Base-by-base conservation (phyloP, 306 rosid species). In the Dalbergia cochinchinensis region DNA sequence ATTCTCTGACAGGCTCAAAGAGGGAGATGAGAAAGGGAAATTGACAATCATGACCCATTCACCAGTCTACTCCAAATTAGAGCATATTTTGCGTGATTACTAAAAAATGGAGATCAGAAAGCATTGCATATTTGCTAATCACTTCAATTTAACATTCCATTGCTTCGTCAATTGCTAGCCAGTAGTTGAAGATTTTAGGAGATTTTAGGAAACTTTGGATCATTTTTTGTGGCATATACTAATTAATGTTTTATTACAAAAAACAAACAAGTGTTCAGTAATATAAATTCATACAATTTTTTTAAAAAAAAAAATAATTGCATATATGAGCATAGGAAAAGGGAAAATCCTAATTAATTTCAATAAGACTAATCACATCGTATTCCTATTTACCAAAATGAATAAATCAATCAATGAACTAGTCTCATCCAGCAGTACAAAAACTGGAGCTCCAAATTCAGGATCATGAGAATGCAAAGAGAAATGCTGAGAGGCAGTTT, bases 401-500 rank as follows among this genome's bases (percentile, higher is more conserved):
- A 26, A 26, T 26, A 26, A 26, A 26, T 26, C 31, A 26, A 26
- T 26, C 1, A 26, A 26, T 26, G 57, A 66, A 45, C 75, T 33
- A 74, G 33, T 39, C 60, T 11, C 18, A 55, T 73, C 64, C 44
- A 20, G 8, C 31, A 22, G 77, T 18, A 60, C 39, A 60, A 15
- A 12, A 19, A 44, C 71, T 22, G 53, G 54, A 39, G 39, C 53
- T 35, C 65, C 18, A 71, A 59, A 65, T 53, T 75, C 69, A 76
- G 22, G 57, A 59, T 20, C 71, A 58, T 55, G 54, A 73, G 20
- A 53, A 35, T 12, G 79, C 66, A 73, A 76, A 51, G 20, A 68
- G 63, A 65, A 69, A 42, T 3, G 18, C 57, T 42, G 15, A 39
- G 26, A 77, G 68, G 79, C 42, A 69, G 47, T 12, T 19, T 59